phyloP scores from a whole-genome alignment of 352 stramenopile genomes.

The Globisporangium ultimum region DNA sequence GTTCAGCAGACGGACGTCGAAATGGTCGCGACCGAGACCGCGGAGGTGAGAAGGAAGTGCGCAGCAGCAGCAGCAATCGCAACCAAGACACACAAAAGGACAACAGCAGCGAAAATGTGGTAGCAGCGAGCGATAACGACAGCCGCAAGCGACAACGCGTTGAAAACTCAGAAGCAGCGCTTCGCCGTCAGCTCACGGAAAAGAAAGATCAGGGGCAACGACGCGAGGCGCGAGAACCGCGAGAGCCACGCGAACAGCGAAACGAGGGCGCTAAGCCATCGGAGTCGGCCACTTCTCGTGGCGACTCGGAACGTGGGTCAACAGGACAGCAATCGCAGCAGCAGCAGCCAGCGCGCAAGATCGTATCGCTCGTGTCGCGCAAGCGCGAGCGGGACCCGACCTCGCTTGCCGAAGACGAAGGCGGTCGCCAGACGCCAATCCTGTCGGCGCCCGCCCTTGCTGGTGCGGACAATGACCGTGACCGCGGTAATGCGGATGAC shows the following conservation, averaged over 20 bases:
- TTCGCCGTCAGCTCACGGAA: slow-evolving; percentile 70
- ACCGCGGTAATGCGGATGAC: slow-evolving; percentile 7
- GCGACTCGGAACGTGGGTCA: slow-evolving; percentile 11
- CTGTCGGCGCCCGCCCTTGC: background rate
- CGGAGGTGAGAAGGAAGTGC: slow-evolving; percentile 6
- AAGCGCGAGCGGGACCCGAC: slow-evolving; percentile 59
- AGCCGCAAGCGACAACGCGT: slow-evolving; percentile 49
- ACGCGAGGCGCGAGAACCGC: background rate
- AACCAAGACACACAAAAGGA: slow-evolving; percentile 5
- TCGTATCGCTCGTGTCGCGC: slow-evolving; percentile 73
- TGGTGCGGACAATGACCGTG: background rate
- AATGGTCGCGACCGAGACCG: slow-evolving; percentile 33
- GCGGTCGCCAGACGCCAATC: slow-evolving; percentile 1
- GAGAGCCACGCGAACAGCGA: background rate
- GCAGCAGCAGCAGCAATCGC: slow-evolving; percentile 23
- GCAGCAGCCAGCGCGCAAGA: slow-evolving; percentile 38
- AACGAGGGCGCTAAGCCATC: background rate
- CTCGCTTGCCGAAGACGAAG: slow-evolving; percentile 9
- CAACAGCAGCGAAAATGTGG: slow-evolving; percentile 10
- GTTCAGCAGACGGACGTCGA: slow-evolving; percentile 31
- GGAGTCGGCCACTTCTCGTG: background rate
- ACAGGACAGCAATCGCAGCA: background rate
- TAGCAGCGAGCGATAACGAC: slow-evolving; percentile 18
- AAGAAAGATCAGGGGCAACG: slow-evolving; percentile 50
- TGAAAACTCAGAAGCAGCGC: slow-evolving; percentile 58